phyloP scores from a whole-genome alignment of 2,329 filamentous ascomycete genomes.

The Cladosporium austrohemisphaericum region DNA sequence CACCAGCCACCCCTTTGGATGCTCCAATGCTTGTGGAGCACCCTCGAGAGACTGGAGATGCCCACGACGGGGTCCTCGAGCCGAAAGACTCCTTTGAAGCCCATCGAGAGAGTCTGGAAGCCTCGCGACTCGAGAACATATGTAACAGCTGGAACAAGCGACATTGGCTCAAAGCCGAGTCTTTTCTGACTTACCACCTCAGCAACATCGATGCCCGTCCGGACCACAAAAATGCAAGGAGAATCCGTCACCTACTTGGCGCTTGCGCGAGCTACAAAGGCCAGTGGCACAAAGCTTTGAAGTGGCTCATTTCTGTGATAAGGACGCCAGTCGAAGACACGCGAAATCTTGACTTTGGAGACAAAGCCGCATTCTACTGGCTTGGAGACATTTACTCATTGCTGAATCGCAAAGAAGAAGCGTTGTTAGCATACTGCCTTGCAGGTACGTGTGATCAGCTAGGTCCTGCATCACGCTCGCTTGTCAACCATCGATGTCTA shows the following conservation, averaged over 20 bases:
- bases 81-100: too few species aligned
- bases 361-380: constrained; percentile 27
- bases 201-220: neutral
- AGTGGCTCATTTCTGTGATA: constrained; percentile 21
- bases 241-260: constrained; percentile 22
- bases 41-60: too few species aligned
- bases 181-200: neutral
- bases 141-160: constrained; percentile 4
- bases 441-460: constrained; percentile 11
- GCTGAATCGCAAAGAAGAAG: constrained; percentile 23
- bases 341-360: constrained; percentile 22
- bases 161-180: constrained; percentile 6
- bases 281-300: constrained; percentile 20
- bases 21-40: too few species aligned
- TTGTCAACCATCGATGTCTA: neutral
- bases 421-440: constrained; percentile 24
- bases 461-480: neutral
- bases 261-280: constrained; percentile 25
- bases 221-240: constrained; percentile 7
- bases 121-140: neutral
- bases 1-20: too few species aligned
- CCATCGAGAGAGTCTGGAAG: neutral
- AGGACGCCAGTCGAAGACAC: constrained; percentile 17
- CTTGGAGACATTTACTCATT: constrained; percentile 25
- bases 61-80: too few species aligned